Percentiles rank a stretch among this genome's conserved stretches.
These are phyloP conservation scores for Sugiyamaella japonica DNA, from an alignment of 1,139 yeast species.

Conservation along the genomic window DNA sequence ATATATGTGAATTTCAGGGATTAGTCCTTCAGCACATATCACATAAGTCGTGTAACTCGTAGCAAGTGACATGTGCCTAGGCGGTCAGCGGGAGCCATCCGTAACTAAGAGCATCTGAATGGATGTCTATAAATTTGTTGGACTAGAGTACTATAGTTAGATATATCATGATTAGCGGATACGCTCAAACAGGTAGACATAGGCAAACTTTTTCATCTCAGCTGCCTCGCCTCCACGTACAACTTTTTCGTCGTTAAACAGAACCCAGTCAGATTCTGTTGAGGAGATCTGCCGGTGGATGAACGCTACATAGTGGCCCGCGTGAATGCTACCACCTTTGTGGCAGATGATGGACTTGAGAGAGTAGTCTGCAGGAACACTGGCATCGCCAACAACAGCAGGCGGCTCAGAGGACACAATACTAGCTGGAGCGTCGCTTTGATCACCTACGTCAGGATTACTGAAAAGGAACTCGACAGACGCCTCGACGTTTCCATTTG, in stretches of 20 bases:
- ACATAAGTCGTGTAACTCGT: background rate
- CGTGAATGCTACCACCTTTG: constrained; percentile 90
- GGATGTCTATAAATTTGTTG: background rate
- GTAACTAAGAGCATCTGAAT: no score
- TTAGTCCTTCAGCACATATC: background rate
- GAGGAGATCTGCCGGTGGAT: constrained; percentile 50
- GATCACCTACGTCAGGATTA: constrained; percentile 54
- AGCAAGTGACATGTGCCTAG: background rate
- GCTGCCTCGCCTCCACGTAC: constrained; percentile 63
- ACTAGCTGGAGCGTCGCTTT: constrained; percentile 23
- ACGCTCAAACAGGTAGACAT: constrained; percentile 44
- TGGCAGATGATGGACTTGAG: constrained; percentile 83
- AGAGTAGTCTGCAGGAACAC: constrained; percentile 46
- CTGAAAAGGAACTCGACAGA: constrained; percentile 90
- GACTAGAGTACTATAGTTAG: background rate
- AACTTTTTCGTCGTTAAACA: constrained; percentile 93
- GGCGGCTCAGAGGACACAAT: constrained; percentile 19
- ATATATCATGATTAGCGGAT: constrained; percentile 14
- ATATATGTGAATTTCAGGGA: background rate
- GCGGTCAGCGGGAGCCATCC: no score
- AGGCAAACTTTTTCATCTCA: constrained; percentile 60
- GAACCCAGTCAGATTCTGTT: constrained; percentile 61
- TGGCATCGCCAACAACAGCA: constrained; percentile 29
- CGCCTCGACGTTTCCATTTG: constrained; percentile 60
- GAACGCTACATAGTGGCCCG: constrained; percentile 94